These are phyloP conservation scores for Mycena olivaceomarginata DNA, from an alignment of 768 basidiomycete species.

Conservation along the genomic window DNA sequence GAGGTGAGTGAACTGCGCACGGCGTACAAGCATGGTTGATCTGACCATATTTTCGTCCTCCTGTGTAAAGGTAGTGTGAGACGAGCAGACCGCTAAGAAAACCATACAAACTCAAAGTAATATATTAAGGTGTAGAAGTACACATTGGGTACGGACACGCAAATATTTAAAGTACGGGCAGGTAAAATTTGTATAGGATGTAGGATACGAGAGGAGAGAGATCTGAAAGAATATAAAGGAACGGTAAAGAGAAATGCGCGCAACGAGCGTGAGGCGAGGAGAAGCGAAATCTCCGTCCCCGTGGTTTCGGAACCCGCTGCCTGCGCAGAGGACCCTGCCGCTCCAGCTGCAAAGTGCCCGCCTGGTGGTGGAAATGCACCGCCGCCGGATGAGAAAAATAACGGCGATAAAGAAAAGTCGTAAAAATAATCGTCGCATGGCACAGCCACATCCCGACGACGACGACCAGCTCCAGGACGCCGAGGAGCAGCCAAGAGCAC, in stretches of 20 bases:
- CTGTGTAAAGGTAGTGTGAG: too few species aligned
- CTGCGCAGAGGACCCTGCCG: constrained; percentile 10
- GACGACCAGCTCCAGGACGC: too few species aligned
- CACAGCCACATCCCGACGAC: neutral
- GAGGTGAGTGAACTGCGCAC: too few species aligned
- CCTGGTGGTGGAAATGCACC: constrained; percentile 9
- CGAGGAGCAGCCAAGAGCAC: too few species aligned
- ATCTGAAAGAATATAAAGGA: neutral
- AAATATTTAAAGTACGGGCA: neutral
- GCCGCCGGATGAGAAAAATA: neutral
- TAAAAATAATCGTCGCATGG: constrained; percentile 17
- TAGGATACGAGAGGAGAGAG: constrained; percentile 18
- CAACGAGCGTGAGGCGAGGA: constrained; percentile 1
- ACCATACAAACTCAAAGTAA: too few species aligned
- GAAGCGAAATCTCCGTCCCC: constrained; percentile 8
- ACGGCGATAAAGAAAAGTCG: neutral
- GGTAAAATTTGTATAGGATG: constrained; percentile 9
- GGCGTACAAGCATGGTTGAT: too few species aligned
- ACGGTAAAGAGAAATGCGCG: neutral
- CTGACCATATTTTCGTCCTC: neutral
- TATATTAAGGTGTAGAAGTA: constrained; percentile 9
- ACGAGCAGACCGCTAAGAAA: too few species aligned
- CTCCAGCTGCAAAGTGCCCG: neutral
- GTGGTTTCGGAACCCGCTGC: constrained; percentile 6
- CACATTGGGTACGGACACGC: constrained; percentile 9